phyloP scores from a whole-genome alignment of 2,329 filamentous ascomycete species.

The Geosmithia morbida region DNA sequence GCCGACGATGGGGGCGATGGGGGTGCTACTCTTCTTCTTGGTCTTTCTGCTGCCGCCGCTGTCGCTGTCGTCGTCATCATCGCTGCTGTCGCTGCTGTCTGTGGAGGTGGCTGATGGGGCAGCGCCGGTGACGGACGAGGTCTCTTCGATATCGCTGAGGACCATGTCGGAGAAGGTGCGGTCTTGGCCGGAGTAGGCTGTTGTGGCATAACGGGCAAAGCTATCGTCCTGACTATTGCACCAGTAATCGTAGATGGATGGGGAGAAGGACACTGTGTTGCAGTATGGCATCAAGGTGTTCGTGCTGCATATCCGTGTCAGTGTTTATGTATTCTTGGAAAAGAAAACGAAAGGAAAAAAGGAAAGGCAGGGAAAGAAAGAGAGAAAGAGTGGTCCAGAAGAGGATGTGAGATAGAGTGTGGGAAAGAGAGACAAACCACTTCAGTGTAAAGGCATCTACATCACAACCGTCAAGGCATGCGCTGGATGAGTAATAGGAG shows the following conservation, averaged over 20 bases:
- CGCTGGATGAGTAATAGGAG: conserved; percentile 16
- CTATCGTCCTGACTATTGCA: conserved; percentile 20
- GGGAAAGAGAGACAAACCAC: conserved; percentile 19
- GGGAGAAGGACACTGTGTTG: conserved; percentile 27
- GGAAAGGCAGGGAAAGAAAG: not conserved
- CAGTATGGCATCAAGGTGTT: conserved; percentile 21
- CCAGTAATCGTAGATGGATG: conserved; percentile 27
- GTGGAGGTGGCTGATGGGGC: not conserved
- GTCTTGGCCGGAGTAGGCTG: conserved; percentile 18
- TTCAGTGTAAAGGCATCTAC: conserved; percentile 26
- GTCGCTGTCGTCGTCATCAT: conserved; percentile 1
- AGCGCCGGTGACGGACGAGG: not conserved
- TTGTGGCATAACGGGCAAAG: conserved; percentile 19
- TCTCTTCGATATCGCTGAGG: not conserved
- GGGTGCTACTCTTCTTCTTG: no score
- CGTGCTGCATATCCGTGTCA: conserved; percentile 15
- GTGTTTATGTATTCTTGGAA: not conserved
- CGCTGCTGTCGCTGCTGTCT: conserved; percentile 1
- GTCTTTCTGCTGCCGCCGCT: conserved; percentile 5
- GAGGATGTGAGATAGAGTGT: not conserved
- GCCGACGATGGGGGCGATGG: conserved; percentile 21
- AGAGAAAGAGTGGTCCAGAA: no score
- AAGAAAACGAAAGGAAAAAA: no score
- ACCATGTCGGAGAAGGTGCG: conserved; percentile 9
- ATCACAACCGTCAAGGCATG: conserved; percentile 24